Evolutionary conservation across 2,329 filamentous ascomycete genomes (phyloP), one percentile per base, ranked within the genome.

Genomic region (Ambrosiella xylebori): DNA sequence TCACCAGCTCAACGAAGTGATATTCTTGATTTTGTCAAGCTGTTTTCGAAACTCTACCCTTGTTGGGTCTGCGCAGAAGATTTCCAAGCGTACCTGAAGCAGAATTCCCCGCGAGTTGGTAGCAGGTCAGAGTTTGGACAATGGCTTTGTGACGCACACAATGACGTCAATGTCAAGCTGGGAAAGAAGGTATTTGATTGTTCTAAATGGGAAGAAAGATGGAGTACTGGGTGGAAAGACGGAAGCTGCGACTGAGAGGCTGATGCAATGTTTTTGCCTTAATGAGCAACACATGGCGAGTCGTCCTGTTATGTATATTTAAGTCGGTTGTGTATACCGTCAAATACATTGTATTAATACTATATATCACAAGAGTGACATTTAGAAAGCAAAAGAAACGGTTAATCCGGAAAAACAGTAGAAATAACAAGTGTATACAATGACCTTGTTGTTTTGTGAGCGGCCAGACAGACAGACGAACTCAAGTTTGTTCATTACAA

Each of bases 11-110:
- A 95, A 64, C 88, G 96, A 68, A 72, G 73, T 37, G 85, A 96
- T 64, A 84, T 94, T 64, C 75, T 76, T 58, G 76, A 80, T 56
- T 97, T 98, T 71, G 76, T 98, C 64, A 73, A 74, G 27, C 75
- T 89, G 1, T 95, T 98, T 68, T 83, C 86, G 35, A 85, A 85
- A 64, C 71, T 97, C 17, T 98, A 98, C 67, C 93, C 93, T 3
- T 98, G 93, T 74, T 95, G 90, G 88, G 80, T 86, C 2, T 98
- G 93, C 70, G 93, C 90, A 39, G 85, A 91, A 61, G 91, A 97
- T 67, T 96, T 98, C 69, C 85, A 85, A 68, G 69, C 68, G 0
- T 97, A 91, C 77, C 84, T 97, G 74, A 79, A 76, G 63, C 71
- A 81, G 41, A 78, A 81, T 13, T 85, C 88, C 64, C 59, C 59